Evolutionary conservation across 306 rosid genomes (phyloP), one percentile per base, ranked within the genome.

Genomic region (Trifolium repens): DNA sequence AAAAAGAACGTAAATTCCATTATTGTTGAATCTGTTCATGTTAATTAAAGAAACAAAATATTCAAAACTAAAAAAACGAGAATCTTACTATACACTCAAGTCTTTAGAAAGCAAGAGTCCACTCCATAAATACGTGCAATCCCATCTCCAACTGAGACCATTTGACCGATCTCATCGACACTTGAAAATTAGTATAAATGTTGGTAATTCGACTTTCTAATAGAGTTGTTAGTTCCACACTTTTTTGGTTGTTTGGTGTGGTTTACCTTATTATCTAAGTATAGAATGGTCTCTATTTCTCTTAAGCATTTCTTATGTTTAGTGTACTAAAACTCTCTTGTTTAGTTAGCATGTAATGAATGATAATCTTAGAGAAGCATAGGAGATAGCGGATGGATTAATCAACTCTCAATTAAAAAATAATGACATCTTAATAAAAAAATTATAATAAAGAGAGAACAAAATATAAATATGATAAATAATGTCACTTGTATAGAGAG

Each of bases 201-300:
- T 19, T 37, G 9, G 40, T 37, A 7, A 37, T 37, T 35, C 8
- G 39, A 35, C 40, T 35, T 35, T 7, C 40, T 30, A 30, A 30
- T 30, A 30, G 34, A 30, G 34, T 27, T 27, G 30, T 27, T 27
- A 27, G 30, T 27, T 27, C 30, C 30, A 42, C 2, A 8, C 2
- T 3, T 46, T 47, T 35, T 67, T 7, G n/a, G 32, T 57, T 73
- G 9, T 67, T 9, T 73, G 71, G 46, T 59, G 13, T 67, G 71
- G 67, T 73, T 73, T 67, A 79, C 34, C 59, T 59, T 24, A 58
- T 59, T 34, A 67, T 73, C 60, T 58, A 44, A 52, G 16, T 74
- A 9, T 70, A 59, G 16, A 17, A 19, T 69, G 34, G 30, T 39
- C 24, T 52, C 8, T 50, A 43, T 70, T 78, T n/a, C 10, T 0